These are phyloP conservation scores for Rhodomyrtus psidioides DNA, from an alignment of 441 rosid species.

Conservation along the genomic window DNA sequence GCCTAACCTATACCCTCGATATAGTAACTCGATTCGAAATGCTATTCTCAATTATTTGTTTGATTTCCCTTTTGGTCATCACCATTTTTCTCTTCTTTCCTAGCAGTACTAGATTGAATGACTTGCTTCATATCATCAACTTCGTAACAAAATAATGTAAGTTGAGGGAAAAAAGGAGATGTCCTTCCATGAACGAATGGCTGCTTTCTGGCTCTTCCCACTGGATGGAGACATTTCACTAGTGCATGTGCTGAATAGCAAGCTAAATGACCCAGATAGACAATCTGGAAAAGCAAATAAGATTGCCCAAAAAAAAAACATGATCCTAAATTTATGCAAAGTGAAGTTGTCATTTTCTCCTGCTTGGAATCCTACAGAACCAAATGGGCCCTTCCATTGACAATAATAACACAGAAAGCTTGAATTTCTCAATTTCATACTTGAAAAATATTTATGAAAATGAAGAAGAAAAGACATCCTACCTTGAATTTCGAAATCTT, in stretches of 20 bases:
- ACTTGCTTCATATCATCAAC: background rate
- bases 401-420: background rate
- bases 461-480: background rate
- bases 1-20: background rate
- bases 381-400: background rate
- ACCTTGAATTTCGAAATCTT: background rate
- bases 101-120: background rate
- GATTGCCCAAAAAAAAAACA: background rate
- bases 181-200: background rate
- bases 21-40: background rate
- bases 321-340: background rate
- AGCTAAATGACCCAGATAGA: background rate
- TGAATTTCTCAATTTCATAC: too few relatives aligned
- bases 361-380: background rate
- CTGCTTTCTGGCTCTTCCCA: background rate
- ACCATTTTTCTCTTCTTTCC: background rate
- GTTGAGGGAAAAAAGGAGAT: background rate
- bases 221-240: background rate
- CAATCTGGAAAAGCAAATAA: background rate
- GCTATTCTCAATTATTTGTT: background rate
- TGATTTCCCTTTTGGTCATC: background rate
- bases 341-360: background rate
- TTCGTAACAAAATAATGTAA: background rate
- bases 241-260: background rate
- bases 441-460: background rate